These are phyloP conservation scores for Boletus albobrunnescens DNA, from an alignment of 1,284 basidiomycete species.

Conservation along the genomic window DNA sequence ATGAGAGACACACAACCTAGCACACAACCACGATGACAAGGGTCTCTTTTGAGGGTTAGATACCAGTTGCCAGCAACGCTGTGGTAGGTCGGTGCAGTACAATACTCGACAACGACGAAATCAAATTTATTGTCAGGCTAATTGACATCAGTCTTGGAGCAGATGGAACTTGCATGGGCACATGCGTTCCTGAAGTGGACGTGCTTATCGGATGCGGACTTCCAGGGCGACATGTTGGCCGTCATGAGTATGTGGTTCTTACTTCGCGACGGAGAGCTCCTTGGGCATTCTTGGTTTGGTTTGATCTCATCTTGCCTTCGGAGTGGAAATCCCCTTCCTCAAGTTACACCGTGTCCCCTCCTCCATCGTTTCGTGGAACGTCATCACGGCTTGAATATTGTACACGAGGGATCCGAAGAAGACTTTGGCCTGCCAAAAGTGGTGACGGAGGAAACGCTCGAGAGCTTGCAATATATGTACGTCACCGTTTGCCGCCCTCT, in stretches of 20 bases:
- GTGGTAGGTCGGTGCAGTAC: no score
- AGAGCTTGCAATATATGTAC: slow-evolving; percentile 68
- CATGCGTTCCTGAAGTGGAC: slow-evolving; percentile 76
- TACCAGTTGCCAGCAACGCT: no score
- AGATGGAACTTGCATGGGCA: slow-evolving; percentile 69
- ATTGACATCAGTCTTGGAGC: slow-evolving; percentile 59
- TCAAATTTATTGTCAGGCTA: slow-evolving; percentile 61
- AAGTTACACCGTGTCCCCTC: slow-evolving; percentile 82
- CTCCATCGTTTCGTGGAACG: slow-evolving; percentile 68
- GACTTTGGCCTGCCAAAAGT: slow-evolving; percentile 64
- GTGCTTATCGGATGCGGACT: slow-evolving; percentile 72
- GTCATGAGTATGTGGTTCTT: slow-evolving; percentile 58
- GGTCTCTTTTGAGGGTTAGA: no score
- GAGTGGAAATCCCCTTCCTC: slow-evolving; percentile 75
- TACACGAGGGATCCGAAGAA: slow-evolving; percentile 62
- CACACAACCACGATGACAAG: no score
- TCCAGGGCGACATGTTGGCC: slow-evolving; percentile 79
- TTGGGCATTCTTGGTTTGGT: slow-evolving; percentile 37
- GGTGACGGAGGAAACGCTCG: slow-evolving; percentile 60
- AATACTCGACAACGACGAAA: no score
- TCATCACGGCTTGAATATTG: slow-evolving; percentile 58
- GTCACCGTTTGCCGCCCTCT: no score
- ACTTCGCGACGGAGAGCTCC: background rate
- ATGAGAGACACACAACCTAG: no score
- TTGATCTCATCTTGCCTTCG: slow-evolving; percentile 70